Base-by-base conservation (phyloP, 2,329 filamentous ascomycete species). In the Aphanoascus verrucosus region DNA sequence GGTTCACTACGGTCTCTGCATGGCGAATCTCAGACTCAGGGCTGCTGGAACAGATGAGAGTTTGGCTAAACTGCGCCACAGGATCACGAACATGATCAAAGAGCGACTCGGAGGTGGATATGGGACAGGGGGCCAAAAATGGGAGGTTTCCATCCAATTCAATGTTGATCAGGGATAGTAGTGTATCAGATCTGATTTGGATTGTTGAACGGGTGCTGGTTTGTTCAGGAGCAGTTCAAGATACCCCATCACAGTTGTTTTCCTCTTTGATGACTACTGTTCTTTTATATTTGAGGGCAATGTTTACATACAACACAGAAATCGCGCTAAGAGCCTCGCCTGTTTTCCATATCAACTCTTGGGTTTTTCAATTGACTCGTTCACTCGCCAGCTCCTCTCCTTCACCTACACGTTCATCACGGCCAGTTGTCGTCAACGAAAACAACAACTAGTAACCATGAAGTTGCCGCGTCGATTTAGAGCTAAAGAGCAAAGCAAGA, bases 1-100 rank as follows among this genome's bases (percentile, higher is more conserved):
- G 73, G 93, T 96, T 12, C 93, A 98, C 70, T 96, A 97, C 67
- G 90, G 91, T 1, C 76, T 97, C 40, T 94, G 89, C 65, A 94
- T 97, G 85, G 93, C 93, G 7, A 96, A 94, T 65, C 69, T 98
- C 60, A 94, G 88, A 68, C 70, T 98, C 17, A 79, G 83, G 55
- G 80, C 95, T 23, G 66, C 72, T 55, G 84, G 83, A 3, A 83
- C 86, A 42, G 88, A 93, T 57, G 80, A 84, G 12, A 79, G 83
- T 5, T 73, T 94, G 55, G 77, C 77, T 55, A 85, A 84, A 62
- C 70, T 97, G 59, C 80, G 90, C 55, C 83, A 86, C 58, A 82
- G 87, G 44, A 80, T 96, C 48, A 78, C 81, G 14, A 84, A 84
- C 55, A 72, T 96, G 63, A 83, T 98, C 50, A 85, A 87, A 67